A percentile compares a stretch with the other conserved stretches of the same genome.
Evolutionary conservation across 352 stramenopile species (phyloP).

Genomic region (Bremia lactucae): DNA sequence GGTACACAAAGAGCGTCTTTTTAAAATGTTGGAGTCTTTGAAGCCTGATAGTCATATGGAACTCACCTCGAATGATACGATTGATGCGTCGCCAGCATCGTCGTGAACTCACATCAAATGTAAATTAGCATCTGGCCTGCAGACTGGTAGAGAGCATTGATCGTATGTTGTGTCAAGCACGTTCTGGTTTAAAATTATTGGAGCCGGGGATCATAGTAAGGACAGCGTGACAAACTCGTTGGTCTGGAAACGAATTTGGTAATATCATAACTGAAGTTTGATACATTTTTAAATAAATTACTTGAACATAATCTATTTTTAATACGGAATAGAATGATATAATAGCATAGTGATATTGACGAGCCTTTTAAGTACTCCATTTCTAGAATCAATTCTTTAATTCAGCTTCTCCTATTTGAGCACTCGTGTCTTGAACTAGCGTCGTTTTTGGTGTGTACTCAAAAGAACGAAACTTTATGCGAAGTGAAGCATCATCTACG

Average conservation of each 20-base stretch:
- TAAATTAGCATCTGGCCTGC: conserved; percentile 4
- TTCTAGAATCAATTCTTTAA: too few relatives aligned
- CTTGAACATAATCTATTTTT: too few relatives aligned
- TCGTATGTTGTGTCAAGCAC: conserved; percentile 3
- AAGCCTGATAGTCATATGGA: conserved; percentile 61
- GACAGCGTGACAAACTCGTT: conserved; percentile 15
- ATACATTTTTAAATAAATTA: too few relatives aligned
- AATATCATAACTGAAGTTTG: conserved; percentile 29
- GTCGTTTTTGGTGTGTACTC: conserved; percentile 33
- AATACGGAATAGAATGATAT: too few relatives aligned
- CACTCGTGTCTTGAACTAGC: conserved; percentile 15
- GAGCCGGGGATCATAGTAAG: conserved; percentile 9
- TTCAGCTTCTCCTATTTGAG: neutral
- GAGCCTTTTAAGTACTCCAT: too few relatives aligned
- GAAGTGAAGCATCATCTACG: conserved; percentile 36
- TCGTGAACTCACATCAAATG: conserved; percentile 12
- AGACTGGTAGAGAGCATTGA: conserved; percentile 5
- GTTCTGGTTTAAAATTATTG: conserved; percentile 4
- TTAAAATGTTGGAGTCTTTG: conserved; percentile 66
- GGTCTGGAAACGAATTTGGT: too few relatives aligned
- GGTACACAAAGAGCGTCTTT: conserved; percentile 40
- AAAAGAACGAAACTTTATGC: conserved; percentile 48
- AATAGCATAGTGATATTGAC: conserved; percentile 12
- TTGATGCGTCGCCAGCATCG: conserved; percentile 20
- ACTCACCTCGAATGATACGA: conserved; percentile 23